Conservation (phyloP, 495 filamentous ascomycete species). For the Podospora australis region DNA sequence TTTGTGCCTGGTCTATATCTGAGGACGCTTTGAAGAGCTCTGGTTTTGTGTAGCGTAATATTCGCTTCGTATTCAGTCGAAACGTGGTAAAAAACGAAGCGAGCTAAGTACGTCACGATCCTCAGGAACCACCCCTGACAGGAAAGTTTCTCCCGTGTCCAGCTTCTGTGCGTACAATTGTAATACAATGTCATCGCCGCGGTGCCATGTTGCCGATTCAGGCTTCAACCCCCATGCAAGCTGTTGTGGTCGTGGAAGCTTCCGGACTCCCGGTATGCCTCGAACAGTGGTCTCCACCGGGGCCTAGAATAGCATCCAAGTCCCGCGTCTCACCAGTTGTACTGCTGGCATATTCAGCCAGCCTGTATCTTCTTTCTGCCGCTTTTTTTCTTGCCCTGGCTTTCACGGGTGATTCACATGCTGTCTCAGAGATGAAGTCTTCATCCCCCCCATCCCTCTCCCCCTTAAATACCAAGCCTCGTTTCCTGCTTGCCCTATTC, state of each 20-base stretch:
- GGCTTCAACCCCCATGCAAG: not conserved
- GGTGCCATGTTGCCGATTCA: not conserved
- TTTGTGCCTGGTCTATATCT: too few relatives aligned
- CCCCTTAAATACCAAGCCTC: constrained; percentile 1
- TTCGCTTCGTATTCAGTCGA: too few relatives aligned
- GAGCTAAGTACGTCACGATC: not conserved
- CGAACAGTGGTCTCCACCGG: not conserved
- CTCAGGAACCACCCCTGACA: not conserved
- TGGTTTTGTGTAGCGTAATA: not conserved
- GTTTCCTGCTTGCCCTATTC: not conserved
- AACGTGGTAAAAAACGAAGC: not conserved
- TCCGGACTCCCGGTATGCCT: not conserved
- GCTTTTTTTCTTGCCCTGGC: not conserved
- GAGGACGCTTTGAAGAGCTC: not conserved
- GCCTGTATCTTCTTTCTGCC: not conserved
- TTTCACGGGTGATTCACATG: too few relatives aligned
- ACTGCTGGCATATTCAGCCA: not conserved
- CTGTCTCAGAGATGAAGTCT: not conserved
- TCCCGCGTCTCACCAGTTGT: too few relatives aligned
- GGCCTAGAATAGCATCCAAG: not conserved
- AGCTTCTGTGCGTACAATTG: too few relatives aligned
- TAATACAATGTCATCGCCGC: not conserved
- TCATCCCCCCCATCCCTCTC: not conserved
- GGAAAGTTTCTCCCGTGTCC: too few relatives aligned
- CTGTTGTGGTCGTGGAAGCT: not conserved